A percentile compares a stretch with the other conserved stretches of the same genome.
Evolutionary conservation across 345 rosid genomes (phyloP).

Genomic region (Rhodomyrtus tomentosa): DNA sequence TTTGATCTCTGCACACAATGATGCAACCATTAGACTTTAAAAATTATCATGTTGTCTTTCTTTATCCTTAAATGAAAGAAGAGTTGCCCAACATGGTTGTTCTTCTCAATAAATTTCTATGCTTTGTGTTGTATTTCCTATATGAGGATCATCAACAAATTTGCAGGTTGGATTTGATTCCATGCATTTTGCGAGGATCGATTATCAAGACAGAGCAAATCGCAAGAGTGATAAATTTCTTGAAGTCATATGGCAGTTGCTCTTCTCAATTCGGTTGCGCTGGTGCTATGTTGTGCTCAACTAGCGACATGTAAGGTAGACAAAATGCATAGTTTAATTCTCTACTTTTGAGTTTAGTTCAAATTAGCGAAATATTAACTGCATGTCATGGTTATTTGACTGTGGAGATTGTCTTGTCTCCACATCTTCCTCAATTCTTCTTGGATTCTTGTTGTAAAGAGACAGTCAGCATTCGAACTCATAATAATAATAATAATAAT

Average conservation of each 20-base stretch:
- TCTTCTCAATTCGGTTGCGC: too few relatives aligned
- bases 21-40: neutral
- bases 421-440: too few relatives aligned
- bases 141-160: neutral
- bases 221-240: constrained; percentile 55
- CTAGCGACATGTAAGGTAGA: too few relatives aligned
- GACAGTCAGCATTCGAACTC: too few relatives aligned
- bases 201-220: constrained; percentile 77
- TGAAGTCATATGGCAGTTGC: constrained; percentile 84
- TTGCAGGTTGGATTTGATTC: constrained; percentile 77
- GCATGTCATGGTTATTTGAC: too few relatives aligned
- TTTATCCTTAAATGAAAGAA: neutral
- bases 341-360: too few relatives aligned
- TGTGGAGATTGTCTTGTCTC: too few relatives aligned
- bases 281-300: too few relatives aligned
- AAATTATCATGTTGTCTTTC: neutral
- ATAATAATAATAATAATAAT: too few relatives aligned
- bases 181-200: constrained; percentile 78
- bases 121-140: neutral
- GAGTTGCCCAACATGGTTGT: neutral
- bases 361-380: too few relatives aligned
- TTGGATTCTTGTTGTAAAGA: too few relatives aligned
- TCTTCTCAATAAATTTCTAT: neutral
- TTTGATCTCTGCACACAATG: neutral
- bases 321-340: too few relatives aligned